Conservation (phyloP, 257 asterid genomes). For the Capsicum chinense region DNA sequence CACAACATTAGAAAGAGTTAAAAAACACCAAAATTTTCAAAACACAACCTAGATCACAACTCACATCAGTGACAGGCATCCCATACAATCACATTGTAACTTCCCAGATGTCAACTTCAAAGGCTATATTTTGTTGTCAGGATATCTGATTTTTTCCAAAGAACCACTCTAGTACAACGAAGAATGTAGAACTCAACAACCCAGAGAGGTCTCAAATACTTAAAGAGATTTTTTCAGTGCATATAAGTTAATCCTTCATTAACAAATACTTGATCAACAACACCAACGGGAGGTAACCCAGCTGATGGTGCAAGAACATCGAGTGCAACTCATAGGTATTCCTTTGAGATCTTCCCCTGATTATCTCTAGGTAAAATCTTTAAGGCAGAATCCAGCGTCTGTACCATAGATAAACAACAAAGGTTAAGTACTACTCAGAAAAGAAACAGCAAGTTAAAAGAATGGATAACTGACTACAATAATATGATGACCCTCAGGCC, state of each 20-base stretch:
- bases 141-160: too few relatives aligned
- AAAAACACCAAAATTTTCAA: too few relatives aligned
- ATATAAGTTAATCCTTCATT: background rate
- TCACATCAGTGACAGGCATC: too few relatives aligned
- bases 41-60: too few relatives aligned
- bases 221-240: background rate
- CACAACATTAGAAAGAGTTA: too few relatives aligned
- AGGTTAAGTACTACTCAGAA: background rate
- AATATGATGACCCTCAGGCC: background rate
- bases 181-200: too few relatives aligned
- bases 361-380: slow-evolving; percentile 62
- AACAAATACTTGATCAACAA: slow-evolving; percentile 62
- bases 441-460: background rate
- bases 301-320: slow-evolving; percentile 77
- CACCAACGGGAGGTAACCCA: slow-evolving; percentile 88
- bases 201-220: too few relatives aligned
- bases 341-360: slow-evolving; percentile 67
- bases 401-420: slow-evolving; percentile 29
- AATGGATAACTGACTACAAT: background rate
- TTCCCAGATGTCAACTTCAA: too few relatives aligned
- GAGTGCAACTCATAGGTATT: slow-evolving; percentile 65
- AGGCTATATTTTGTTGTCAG: too few relatives aligned
- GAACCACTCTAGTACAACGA: too few relatives aligned
- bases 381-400: slow-evolving; percentile 68
- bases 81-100: too few relatives aligned